Base-by-base conservation (phyloP, 1,284 basidiomycete genomes). In the Sphagnurus paluster region DNA sequence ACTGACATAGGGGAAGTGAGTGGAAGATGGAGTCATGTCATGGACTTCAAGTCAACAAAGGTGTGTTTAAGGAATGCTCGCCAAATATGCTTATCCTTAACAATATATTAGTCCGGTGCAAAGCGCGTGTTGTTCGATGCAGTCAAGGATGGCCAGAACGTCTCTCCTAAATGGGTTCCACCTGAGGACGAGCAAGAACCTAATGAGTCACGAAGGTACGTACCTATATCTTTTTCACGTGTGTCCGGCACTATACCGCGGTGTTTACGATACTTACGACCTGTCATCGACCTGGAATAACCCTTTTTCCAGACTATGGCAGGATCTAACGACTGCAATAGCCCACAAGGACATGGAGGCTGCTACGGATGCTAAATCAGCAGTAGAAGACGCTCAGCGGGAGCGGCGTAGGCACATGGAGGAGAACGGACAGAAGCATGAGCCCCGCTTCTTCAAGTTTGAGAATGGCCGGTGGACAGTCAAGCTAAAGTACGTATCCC, bases 331-430 rank as follows among this genome's bases (percentile, higher is more conserved):
- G 13, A 74, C 80, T 19, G 97, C 95, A 14, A 98, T 99, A 68
- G 70, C 80, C 42, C 73, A 75, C 35, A 91, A 88, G 61, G 92
- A 99, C 65, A 94, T 98, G 87, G 92, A 94, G 58, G 87, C 84
- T 19, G 97, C 97, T 9, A 98, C 95, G 7, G 81, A 84, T 32
- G 90, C 90, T 38, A 99, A 99, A 75, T 81, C 83, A 0, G 78
- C 77, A 10, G 93, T 99, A 1, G 96, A 99, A 70, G 94, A 98
- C 58, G 84, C 83, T 23, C 96, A 99, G 67, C 78, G 96, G 41
- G 90, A 95, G 56, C 68, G 82, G 39, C 83, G 90, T n/a, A 80
- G 77, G 56, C 70, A 74, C 62, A 76, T 91, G 48, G 94, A 97
- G 49, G 90, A 90, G 61, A 79, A 69, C 7, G 85, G 87, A 2